Evolutionary conservation across 495 filamentous ascomycete genomes (phyloP).

Genomic region (Articulospora tetracladia): DNA sequence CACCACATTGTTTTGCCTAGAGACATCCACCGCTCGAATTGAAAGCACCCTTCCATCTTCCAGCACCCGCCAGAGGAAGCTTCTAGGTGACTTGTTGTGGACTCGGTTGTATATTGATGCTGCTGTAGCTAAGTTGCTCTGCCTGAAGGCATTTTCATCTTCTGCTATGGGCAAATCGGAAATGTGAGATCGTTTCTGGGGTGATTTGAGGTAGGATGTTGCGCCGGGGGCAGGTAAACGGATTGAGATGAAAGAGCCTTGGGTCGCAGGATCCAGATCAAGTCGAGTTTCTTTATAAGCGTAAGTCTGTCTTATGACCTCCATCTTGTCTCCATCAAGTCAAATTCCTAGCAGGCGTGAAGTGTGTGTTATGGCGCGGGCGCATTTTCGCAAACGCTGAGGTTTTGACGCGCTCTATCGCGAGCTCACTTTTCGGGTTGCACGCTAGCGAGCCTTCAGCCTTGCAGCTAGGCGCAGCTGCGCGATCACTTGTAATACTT

Average conservation of each 20-base stretch:
- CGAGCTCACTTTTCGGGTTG: slow-evolving; percentile 7
- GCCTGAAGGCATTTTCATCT: slow-evolving; percentile 71
- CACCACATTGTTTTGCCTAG: slow-evolving; percentile 57
- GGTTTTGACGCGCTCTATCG: slow-evolving; percentile 2
- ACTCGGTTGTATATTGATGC: slow-evolving; percentile 82
- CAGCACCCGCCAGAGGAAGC: slow-evolving; percentile 86
- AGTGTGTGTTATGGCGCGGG: background rate
- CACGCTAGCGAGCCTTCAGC: slow-evolving; percentile 6
- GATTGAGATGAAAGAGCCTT: slow-evolving; percentile 66
- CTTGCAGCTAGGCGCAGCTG: no score
- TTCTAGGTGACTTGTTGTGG: slow-evolving; percentile 68
- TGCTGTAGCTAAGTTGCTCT: slow-evolving; percentile 68
- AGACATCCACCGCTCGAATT: slow-evolving; percentile 77
- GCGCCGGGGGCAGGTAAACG: slow-evolving; percentile 57
- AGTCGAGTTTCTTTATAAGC: slow-evolving; percentile 86
- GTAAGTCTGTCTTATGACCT: slow-evolving; percentile 32
- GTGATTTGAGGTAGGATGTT: slow-evolving; percentile 29
- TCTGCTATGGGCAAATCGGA: slow-evolving; percentile 41
- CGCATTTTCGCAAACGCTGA: slow-evolving; percentile 17
- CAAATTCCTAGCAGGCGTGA: background rate
- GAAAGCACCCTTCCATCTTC: slow-evolving; percentile 77
- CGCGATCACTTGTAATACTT: no score
- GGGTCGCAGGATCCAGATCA: slow-evolving; percentile 69
- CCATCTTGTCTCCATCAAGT: slow-evolving; percentile 28
- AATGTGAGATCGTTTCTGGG: slow-evolving; percentile 31